Evolutionary conservation across 352 stramenopile genomes (phyloP).

Genomic region (Globisporangium rhizosaccharum): DNA sequence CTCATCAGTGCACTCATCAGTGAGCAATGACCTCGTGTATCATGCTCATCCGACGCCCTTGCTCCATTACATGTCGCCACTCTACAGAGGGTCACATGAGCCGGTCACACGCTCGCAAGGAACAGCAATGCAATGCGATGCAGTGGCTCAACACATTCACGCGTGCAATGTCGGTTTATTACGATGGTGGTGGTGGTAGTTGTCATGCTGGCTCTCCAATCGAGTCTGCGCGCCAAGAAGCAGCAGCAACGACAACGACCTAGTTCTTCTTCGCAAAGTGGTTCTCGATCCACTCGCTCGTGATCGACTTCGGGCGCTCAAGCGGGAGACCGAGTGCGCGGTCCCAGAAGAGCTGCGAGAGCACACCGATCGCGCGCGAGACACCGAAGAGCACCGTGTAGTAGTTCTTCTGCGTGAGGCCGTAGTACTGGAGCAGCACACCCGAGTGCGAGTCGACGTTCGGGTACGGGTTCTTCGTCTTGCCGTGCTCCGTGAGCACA

Average conservation of each 20-base stretch:
- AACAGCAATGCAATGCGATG: too few species aligned
- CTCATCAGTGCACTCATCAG: too few species aligned
- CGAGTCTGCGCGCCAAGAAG: neutral
- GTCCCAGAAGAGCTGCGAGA: conserved; percentile 99
- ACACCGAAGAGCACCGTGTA: conserved; percentile 99
- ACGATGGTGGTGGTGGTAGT: neutral
- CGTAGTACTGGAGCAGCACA: conserved; percentile 98
- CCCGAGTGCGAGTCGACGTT: conserved; percentile 99
- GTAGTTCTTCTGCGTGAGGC: conserved; percentile 99
- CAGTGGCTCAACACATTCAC: too few species aligned
- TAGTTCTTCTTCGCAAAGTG: conserved; percentile 90
- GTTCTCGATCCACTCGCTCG: conserved; percentile 96
- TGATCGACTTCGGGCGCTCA: conserved; percentile 98
- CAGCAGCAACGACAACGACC: conserved; percentile 12
- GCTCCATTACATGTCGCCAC: too few species aligned
- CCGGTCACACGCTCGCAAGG: too few species aligned
- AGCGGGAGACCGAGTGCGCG: conserved; percentile 96
- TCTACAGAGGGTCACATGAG: too few species aligned
- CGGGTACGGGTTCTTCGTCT: conserved; percentile 99
- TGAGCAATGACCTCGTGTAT: too few species aligned
- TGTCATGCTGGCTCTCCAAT: neutral
- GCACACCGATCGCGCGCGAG: conserved; percentile 95
- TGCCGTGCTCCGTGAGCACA: conserved; percentile 98
- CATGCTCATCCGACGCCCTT: too few species aligned
- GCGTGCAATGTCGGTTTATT: neutral